phyloP scores from a whole-genome alignment of 2,329 filamentous ascomycete species.

The Monosporascus sp. region DNA sequence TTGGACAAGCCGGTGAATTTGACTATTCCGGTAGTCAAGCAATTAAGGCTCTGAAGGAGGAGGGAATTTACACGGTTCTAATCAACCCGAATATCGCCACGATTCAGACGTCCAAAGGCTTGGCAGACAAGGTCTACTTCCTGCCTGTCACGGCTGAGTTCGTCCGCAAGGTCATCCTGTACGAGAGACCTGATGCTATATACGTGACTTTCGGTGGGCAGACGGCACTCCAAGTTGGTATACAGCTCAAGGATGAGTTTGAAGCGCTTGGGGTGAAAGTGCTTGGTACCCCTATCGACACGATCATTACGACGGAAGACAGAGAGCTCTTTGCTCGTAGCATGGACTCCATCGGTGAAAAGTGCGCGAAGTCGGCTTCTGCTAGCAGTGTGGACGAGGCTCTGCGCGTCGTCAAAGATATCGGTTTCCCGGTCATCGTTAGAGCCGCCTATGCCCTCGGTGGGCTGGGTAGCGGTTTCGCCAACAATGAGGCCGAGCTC shows the following conservation, averaged over 20 bases:
- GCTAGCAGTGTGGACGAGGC: constrained; percentile 86
- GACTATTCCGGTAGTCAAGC: constrained; percentile 98
- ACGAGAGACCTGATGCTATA: constrained; percentile 92
- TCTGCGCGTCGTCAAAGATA: constrained; percentile 78
- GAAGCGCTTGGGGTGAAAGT: constrained; percentile 88
- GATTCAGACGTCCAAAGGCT: constrained; percentile 94
- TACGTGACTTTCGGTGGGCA: constrained; percentile 98
- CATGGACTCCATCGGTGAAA: constrained; percentile 98
- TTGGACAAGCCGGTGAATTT: constrained; percentile 96
- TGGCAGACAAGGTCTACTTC: constrained; percentile 99
- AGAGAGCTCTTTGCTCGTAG: constrained; percentile 94
- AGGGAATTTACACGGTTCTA: constrained; percentile 93
- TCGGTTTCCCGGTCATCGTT: constrained; percentile 95
- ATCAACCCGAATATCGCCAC: constrained; percentile 99
- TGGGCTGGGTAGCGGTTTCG: constrained; percentile 92
- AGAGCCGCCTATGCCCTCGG: constrained; percentile 94
- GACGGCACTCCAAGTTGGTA: constrained; percentile 93
- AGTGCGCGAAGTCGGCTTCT: constrained; percentile 95
- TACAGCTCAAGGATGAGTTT: constrained; percentile 96
- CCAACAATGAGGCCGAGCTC: constrained; percentile 78
- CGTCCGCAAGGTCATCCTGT: constrained; percentile 92
- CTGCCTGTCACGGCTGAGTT: constrained; percentile 95
- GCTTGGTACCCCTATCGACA: constrained; percentile 92
- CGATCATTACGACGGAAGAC: constrained; percentile 97
- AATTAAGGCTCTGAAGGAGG: constrained; percentile 96